phyloP scores from a whole-genome alignment of 352 stramenopile species.

The Globisporangium nunn region DNA sequence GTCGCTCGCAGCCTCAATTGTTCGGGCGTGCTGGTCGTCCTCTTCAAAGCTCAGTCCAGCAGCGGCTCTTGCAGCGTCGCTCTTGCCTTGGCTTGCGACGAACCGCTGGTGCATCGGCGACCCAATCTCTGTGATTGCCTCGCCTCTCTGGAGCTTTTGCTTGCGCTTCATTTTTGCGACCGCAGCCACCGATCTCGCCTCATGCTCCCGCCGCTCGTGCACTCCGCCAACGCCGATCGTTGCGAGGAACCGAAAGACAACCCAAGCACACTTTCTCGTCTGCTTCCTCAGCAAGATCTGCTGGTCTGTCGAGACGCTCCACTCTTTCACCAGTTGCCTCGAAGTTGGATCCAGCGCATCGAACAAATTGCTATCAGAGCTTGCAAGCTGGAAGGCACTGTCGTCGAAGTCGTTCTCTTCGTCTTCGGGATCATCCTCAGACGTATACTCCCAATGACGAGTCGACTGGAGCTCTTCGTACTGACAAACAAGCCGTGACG shows the following conservation, averaged over 20 bases:
- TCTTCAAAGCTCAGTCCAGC: slow-evolving; percentile 32
- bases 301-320: slow-evolving; percentile 56
- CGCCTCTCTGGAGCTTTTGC: slow-evolving; percentile 41
- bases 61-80: slow-evolving; percentile 13
- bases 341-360: slow-evolving; percentile 1
- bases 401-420: slow-evolving; percentile 10
- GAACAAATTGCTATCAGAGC: slow-evolving; percentile 7
- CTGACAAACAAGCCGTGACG: slow-evolving; percentile 34
- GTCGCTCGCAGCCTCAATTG: slow-evolving; percentile 70
- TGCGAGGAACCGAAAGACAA: slow-evolving; percentile 77
- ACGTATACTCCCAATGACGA: slow-evolving; percentile 20
- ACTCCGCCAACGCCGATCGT: slow-evolving; percentile 63
- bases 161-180: slow-evolving; percentile 72
- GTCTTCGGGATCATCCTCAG: slow-evolving; percentile 24
- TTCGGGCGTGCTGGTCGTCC: slow-evolving; percentile 46
- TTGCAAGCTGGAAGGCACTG: background rate
- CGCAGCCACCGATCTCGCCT: slow-evolving; percentile 57
- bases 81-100: slow-evolving; percentile 9
- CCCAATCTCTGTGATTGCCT: slow-evolving; percentile 10
- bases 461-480: slow-evolving; percentile 27
- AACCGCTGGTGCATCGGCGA: slow-evolving; percentile 15
- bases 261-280: slow-evolving; percentile 62
- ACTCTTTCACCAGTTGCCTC: slow-evolving; percentile 25
- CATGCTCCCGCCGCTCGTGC: slow-evolving; percentile 61
- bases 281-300: slow-evolving; percentile 66